Percentiles rank a stretch among this genome's conserved stretches.
Conservation (phyloP, 208 protist genomes). For the Leishmania arabica region DNA sequence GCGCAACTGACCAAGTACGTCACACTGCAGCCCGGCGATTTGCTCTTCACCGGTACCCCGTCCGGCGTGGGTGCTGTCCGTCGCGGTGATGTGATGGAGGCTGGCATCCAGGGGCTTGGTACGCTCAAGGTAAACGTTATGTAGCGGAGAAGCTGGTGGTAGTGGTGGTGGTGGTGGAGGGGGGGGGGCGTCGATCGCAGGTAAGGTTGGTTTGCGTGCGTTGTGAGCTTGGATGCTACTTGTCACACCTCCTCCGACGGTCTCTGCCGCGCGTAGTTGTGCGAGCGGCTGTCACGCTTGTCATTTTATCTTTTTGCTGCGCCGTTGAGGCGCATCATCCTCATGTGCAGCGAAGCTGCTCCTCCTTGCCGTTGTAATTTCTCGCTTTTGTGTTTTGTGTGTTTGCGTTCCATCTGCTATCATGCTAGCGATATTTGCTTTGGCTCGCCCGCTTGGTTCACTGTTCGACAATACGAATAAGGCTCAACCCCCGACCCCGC, state of each 20-base stretch:
- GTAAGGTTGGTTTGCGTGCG: not conserved
- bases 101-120: slow-evolving; percentile 62
- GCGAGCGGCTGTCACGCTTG: too few relatives aligned
- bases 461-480: not conserved
- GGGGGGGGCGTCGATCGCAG: not conserved
- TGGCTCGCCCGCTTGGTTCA: not conserved
- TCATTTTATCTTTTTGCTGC: not conserved
- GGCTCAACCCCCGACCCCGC: not conserved
- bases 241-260: not conserved
- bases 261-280: not conserved
- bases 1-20: slow-evolving; percentile 69
- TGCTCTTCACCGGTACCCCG: slow-evolving; percentile 90
- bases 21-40: slow-evolving; percentile 76
- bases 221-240: not conserved
- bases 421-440: not conserved
- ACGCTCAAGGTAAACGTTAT: slow-evolving; percentile 46
- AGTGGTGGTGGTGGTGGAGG: too few relatives aligned
- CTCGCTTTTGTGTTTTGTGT: not conserved
- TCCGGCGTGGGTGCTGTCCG: slow-evolving; percentile 78
- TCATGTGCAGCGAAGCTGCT: not conserved
- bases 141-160: slow-evolving; percentile 3
- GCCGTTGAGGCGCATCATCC: not conserved
- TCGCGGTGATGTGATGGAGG: slow-evolving; percentile 68
- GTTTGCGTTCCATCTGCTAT: not conserved
- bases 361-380: not conserved